These are phyloP conservation scores for Sordariomycetes sp. DNA, from an alignment of 2,329 filamentous ascomycete genomes.

Conservation along the genomic window DNA sequence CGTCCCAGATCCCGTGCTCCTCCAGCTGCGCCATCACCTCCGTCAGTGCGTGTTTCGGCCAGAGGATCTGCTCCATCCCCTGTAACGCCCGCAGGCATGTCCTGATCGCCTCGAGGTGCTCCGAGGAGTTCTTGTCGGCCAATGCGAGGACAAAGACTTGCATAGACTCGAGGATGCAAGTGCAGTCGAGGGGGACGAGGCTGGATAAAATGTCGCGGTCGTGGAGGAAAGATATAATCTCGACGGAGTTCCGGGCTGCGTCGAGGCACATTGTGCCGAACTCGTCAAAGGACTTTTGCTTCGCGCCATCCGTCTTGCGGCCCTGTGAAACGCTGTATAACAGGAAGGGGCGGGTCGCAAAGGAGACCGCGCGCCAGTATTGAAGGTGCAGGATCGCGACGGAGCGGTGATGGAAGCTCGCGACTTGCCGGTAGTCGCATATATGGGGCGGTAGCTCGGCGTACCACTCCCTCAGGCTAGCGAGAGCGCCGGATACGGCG, in stretches of 20 bases:
- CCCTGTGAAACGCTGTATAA: constrained; percentile 10
- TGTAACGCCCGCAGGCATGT: constrained; percentile 11
- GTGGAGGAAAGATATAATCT: constrained; percentile 10
- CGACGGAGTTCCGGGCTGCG: constrained; percentile 10
- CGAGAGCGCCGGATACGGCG: constrained; percentile 9
- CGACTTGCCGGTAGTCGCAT: constrained; percentile 9
- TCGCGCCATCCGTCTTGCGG: constrained; percentile 6
- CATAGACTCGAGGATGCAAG: constrained; percentile 11
- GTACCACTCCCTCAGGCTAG: constrained; percentile 10
- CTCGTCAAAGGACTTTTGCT: constrained; percentile 10
- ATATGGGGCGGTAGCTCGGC: constrained; percentile 11
- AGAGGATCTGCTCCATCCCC: constrained; percentile 14
- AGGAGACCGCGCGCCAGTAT: constrained; percentile 6
- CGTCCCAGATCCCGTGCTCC: constrained; percentile 2
- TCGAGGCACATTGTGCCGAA: constrained; percentile 11
- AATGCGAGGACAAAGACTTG: constrained; percentile 13
- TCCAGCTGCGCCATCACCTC: constrained; percentile 11
- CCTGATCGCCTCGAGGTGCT: constrained; percentile 4
- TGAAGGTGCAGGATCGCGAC: constrained; percentile 11
- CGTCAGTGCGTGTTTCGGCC: constrained; percentile 11
- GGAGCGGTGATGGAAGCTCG: constrained; percentile 11
- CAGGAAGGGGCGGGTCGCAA: constrained; percentile 10
- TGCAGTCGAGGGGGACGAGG: constrained; percentile 11
- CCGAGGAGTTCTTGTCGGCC: constrained; percentile 3
- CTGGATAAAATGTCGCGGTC: constrained; percentile 10